Evolutionary conservation across 139 green algal species (phyloP).

Genomic region (Chlorella sp.): DNA sequence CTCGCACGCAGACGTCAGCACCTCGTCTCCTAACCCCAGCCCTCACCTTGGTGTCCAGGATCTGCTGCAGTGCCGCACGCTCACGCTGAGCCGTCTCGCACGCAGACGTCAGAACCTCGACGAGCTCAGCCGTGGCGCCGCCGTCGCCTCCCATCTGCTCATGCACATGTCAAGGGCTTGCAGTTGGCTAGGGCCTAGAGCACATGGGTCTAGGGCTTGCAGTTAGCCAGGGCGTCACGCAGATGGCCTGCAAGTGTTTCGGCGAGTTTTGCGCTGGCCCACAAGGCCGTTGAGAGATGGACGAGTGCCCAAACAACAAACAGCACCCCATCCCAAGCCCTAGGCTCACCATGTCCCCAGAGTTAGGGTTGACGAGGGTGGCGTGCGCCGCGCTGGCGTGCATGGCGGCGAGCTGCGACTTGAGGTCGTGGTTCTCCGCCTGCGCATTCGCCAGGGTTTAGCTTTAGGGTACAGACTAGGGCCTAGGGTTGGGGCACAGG

Average conservation of each 20-base stretch:
- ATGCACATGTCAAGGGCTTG: not conserved
- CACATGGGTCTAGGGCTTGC: not conserved
- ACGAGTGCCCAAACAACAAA: too few relatives aligned
- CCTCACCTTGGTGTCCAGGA: conserved; percentile 69
- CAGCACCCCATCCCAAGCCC: too few relatives aligned
- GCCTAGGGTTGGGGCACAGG: too few relatives aligned
- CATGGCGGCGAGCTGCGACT: not conserved
- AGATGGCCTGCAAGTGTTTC: too few relatives aligned
- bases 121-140: conserved; percentile 1
- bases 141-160: not conserved
- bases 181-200: not conserved
- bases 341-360: too few relatives aligned
- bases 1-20: not conserved
- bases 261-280: too few relatives aligned
- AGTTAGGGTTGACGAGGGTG: not conserved
- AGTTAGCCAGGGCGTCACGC: not conserved
- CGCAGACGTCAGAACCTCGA: conserved; percentile 23
- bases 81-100: conserved; percentile 43
- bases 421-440: not conserved
- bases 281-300: too few relatives aligned
- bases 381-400: not conserved
- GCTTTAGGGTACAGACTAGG: not conserved
- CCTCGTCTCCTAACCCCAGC: not conserved
- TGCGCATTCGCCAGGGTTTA: not conserved
- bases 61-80: conserved; percentile 66